Conservation (phyloP, 1,139 yeast genomes). For the Suhomyces ambrosiae region DNA sequence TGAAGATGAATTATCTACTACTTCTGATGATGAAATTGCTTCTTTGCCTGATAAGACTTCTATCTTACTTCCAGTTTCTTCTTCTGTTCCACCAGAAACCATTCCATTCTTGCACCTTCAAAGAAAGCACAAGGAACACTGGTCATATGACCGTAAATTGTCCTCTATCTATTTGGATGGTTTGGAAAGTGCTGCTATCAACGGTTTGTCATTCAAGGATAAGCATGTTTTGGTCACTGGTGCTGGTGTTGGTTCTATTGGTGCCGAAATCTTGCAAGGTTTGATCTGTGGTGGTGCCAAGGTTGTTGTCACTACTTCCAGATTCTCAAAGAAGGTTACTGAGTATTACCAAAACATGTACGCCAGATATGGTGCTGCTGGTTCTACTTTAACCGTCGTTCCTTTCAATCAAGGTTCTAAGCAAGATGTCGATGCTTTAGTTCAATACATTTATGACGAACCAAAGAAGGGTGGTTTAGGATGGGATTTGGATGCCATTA, state of each 20-base stretch:
- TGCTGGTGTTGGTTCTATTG: conserved; percentile 98
- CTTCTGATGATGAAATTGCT: conserved; percentile 74
- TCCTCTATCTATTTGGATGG: conserved; percentile 85
- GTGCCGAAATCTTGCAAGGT: conserved; percentile 96
- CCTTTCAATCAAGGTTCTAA: conserved; percentile 98
- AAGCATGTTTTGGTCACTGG: conserved; percentile 93
- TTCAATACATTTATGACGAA: conserved; percentile 82
- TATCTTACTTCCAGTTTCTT: conserved; percentile 72
- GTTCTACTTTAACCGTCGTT: conserved; percentile 89
- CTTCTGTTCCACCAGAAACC: conserved; percentile 77
- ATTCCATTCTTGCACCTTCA: conserved; percentile 94
- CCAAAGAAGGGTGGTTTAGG: conserved; percentile 88
- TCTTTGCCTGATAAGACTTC: conserved; percentile 75
- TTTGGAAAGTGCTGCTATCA: conserved; percentile 87
- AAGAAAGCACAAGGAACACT: conserved; percentile 71
- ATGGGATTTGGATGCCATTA: conserved; percentile 94
- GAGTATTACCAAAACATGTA: conserved; percentile 94
- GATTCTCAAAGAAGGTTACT: conserved; percentile 91
- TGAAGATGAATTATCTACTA: conserved; percentile 52
- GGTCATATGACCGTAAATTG: conserved; percentile 82
- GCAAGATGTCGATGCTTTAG: conserved; percentile 85
- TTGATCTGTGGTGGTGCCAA: conserved; percentile 97
- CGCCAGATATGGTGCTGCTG: conserved; percentile 89
- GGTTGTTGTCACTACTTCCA: conserved; percentile 92
- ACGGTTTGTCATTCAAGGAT: conserved; percentile 87